Percentiles rank a stretch among this genome's conserved stretches.
These are phyloP conservation scores for Diaporthe humulicola DNA, from an alignment of 2,329 filamentous ascomycete genomes.

Conservation along the genomic window DNA sequence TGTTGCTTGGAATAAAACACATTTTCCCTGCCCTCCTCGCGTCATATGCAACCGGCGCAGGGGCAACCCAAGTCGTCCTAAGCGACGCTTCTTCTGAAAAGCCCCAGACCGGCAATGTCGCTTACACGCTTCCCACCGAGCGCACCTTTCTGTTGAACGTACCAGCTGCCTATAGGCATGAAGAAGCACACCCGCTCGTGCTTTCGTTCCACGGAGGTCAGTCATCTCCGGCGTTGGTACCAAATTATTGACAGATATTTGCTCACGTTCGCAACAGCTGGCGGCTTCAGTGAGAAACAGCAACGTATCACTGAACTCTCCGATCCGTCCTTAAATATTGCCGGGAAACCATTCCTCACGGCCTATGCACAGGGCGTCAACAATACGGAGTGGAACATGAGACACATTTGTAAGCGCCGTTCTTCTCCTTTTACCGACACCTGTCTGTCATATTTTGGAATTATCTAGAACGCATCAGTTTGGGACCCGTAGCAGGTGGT, in stretches of 20 bases:
- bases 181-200: slow-evolving; percentile 41
- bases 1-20: neutral
- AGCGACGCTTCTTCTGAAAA: neutral
- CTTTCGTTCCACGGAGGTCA: slow-evolving; percentile 45
- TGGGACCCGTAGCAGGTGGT: too few relatives aligned
- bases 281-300: slow-evolving; percentile 44
- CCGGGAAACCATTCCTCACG: slow-evolving; percentile 44
- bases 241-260: neutral
- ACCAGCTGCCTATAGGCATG: slow-evolving; percentile 40
- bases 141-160: slow-evolving; percentile 45
- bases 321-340: slow-evolving; percentile 43
- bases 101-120: slow-evolving; percentile 41
- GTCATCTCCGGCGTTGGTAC: neutral
- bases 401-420: too few relatives aligned
- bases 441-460: too few relatives aligned
- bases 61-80: slow-evolving; percentile 14
- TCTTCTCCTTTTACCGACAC: too few relatives aligned
- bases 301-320: slow-evolving; percentile 46
- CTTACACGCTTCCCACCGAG: slow-evolving; percentile 42
- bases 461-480: too few relatives aligned
- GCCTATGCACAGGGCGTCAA: slow-evolving; percentile 45
- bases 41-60: neutral
- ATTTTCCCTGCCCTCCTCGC: slow-evolving; percentile 5
- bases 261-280: slow-evolving; percentile 32
- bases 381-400: slow-evolving; percentile 44